Percentiles rank a stretch among this genome's conserved stretches.
Conservation (phyloP, 2,329 filamentous ascomycete species). For the Arthrobotrys sinensis region DNA sequence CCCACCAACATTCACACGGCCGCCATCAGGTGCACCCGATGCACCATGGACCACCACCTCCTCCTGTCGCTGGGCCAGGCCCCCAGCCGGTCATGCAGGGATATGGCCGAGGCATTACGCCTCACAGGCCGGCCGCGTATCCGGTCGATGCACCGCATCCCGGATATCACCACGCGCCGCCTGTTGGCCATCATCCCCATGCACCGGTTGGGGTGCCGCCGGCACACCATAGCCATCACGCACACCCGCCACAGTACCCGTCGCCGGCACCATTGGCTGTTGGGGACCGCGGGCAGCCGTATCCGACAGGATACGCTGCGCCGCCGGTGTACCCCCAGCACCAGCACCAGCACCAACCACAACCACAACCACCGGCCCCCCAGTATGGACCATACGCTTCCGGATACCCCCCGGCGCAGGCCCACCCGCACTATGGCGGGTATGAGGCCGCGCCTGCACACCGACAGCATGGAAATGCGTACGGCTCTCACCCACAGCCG, state of each 20-base stretch:
- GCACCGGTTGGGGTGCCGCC: slow-evolving; percentile 40
- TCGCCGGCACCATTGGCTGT: slow-evolving; percentile 19
- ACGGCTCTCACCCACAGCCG: slow-evolving; percentile 20
- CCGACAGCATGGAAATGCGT: slow-evolving; percentile 28
- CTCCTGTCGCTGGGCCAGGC: slow-evolving; percentile 23
- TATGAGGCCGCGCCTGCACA: slow-evolving; percentile 33
- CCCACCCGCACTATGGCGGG: slow-evolving; percentile 41
- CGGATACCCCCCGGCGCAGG: slow-evolving; percentile 19
- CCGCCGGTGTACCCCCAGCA: slow-evolving; percentile 43
- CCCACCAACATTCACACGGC: slow-evolving; percentile 64
- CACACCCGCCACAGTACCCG: slow-evolving; percentile 15
- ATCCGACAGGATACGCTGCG: slow-evolving; percentile 32
- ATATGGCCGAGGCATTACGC: slow-evolving; percentile 40
- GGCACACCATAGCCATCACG: slow-evolving; percentile 15
- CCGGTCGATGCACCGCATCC: slow-evolving; percentile 32
- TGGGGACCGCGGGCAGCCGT: slow-evolving; percentile 23
- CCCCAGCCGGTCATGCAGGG: slow-evolving; percentile 37
- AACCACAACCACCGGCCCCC: background rate
- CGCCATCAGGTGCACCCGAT: slow-evolving; percentile 64
- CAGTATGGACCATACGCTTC: slow-evolving; percentile 31
- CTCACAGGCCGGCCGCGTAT: slow-evolving; percentile 37
- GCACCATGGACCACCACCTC: slow-evolving; percentile 59
- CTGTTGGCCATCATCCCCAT: slow-evolving; percentile 32
- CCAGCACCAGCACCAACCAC: slow-evolving; percentile 33
- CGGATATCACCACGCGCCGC: slow-evolving; percentile 33